These are phyloP conservation scores for Hypomyces rosellus DNA, from an alignment of 2,329 filamentous ascomycete genomes.

Conservation along the genomic window DNA sequence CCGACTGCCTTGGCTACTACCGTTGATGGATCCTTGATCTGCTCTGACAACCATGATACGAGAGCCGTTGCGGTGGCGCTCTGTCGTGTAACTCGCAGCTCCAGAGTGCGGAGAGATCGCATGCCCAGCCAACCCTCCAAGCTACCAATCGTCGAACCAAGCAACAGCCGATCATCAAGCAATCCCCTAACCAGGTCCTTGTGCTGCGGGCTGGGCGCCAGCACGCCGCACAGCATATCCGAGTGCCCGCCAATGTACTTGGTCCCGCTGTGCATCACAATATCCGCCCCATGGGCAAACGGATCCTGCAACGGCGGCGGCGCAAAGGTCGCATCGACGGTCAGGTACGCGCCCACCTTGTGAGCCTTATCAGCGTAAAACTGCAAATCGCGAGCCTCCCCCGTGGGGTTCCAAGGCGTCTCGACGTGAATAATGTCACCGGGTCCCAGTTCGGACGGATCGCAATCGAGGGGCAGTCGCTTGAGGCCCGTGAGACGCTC, in stretches of 20 bases:
- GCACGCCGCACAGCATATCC: constrained; percentile 83
- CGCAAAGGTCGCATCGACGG: constrained; percentile 87
- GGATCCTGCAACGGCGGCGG: constrained; percentile 87
- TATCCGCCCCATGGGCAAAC: constrained; percentile 72
- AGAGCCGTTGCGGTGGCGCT: constrained; percentile 62
- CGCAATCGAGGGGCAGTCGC: constrained; percentile 64
- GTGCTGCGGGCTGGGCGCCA: constrained; percentile 55
- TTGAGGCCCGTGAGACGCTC: constrained; percentile 68
- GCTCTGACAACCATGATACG: constrained; percentile 62
- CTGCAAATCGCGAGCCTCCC: constrained; percentile 68
- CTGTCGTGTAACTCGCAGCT: constrained; percentile 74
- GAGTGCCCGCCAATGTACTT: constrained; percentile 97
- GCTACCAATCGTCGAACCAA: constrained; percentile 82
- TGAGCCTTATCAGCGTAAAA: constrained; percentile 68
- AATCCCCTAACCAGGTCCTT: constrained; percentile 56
- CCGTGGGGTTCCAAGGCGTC: constrained; percentile 88
- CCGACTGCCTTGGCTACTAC: constrained; percentile 49
- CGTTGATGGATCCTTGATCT: constrained; percentile 34
- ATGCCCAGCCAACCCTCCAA: constrained; percentile 91
- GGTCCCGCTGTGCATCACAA: constrained; percentile 87
- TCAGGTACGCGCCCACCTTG: constrained; percentile 64
- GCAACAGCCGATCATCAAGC: constrained; percentile 61
- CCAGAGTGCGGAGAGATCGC: constrained; percentile 76
- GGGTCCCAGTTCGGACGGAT: constrained; percentile 56
- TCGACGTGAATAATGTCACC: constrained; percentile 90